These are phyloP conservation scores for Cordyceps javanica DNA, from an alignment of 2,329 filamentous ascomycete species.

Conservation along the genomic window DNA sequence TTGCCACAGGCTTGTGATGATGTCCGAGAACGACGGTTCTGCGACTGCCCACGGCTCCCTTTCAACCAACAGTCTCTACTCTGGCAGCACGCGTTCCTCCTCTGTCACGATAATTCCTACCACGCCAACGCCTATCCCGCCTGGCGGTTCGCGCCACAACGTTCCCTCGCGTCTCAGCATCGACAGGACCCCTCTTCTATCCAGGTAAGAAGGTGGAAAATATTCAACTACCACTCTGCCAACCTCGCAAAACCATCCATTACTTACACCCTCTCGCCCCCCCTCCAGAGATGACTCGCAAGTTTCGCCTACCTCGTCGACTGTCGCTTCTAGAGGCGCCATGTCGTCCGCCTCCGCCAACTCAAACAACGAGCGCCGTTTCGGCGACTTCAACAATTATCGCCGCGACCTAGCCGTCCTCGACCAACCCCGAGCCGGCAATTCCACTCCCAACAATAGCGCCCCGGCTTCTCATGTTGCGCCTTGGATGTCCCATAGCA, in stretches of 20 bases:
- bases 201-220: neutral
- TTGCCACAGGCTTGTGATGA: constrained; percentile 2
- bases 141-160: neutral
- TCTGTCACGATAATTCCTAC: constrained; percentile 7
- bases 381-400: constrained; percentile 61
- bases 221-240: neutral
- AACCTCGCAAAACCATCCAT: neutral
- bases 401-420: constrained; percentile 66
- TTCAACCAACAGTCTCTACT: neutral
- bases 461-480: constrained; percentile 48
- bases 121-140: neutral
- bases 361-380: constrained; percentile 42
- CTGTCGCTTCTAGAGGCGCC: constrained; percentile 36
- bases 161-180: constrained; percentile 12
- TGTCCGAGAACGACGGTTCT: constrained; percentile 5
- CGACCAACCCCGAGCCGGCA: constrained; percentile 53
- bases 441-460: constrained; percentile 33
- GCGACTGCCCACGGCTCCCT: neutral
- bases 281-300: constrained; percentile 34
- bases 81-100: constrained; percentile 6
- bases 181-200: constrained; percentile 2
- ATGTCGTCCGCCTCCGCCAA: constrained; percentile 33
- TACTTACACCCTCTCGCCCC: constrained; percentile 3
- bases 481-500: constrained; percentile 50
- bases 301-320: constrained; percentile 44